A percentile compares a stretch with the other conserved stretches of the same genome.
phyloP scores from a whole-genome alignment of 768 basidiomycete genomes.

The Pisolithus orientalis region DNA sequence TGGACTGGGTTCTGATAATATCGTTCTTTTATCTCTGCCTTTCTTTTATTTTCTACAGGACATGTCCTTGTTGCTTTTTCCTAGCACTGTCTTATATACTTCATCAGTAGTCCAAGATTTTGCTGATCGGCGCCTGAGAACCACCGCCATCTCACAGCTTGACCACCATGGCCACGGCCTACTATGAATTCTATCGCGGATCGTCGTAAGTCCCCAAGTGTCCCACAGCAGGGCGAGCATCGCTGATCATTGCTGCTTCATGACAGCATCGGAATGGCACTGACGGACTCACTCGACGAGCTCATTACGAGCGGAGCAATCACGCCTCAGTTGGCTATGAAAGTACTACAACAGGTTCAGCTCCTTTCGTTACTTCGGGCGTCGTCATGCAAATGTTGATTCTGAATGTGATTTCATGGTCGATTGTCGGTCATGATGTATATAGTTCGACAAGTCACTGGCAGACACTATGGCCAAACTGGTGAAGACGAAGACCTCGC shows the following conservation, averaged over 20 bases:
- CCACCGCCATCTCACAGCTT: too few relatives aligned
- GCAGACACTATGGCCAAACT: slow-evolving; percentile 90
- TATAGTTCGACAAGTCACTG: slow-evolving; percentile 92
- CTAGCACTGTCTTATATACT: not conserved
- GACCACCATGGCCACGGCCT: slow-evolving; percentile 64
- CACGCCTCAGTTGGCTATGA: slow-evolving; percentile 97
- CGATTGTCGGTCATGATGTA: not conserved
- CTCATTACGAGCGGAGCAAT: slow-evolving; percentile 95
- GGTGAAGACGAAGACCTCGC: slow-evolving; percentile 90
- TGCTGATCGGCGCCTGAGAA: too few relatives aligned
- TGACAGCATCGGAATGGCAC: slow-evolving; percentile 87
- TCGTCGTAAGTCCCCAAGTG: slow-evolving; percentile 63
- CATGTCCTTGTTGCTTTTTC: not conserved
- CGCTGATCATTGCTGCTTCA: not conserved
- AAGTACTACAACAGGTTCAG: slow-evolving; percentile 92
- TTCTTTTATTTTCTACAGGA: not conserved
- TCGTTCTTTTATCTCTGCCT: not conserved
- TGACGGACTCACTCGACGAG: slow-evolving; percentile 97
- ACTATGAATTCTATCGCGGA: slow-evolving; percentile 90
- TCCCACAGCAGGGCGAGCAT: not conserved
- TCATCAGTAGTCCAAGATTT: too few relatives aligned
- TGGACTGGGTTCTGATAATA: not conserved
- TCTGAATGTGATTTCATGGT: not conserved
- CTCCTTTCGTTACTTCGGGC: slow-evolving; percentile 4
- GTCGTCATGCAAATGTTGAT: not conserved